Evolutionary conservation across 257 asterid genomes (phyloP), one percentile per base, ranked within the genome.

Genomic region (Forsythia viridissima): DNA sequence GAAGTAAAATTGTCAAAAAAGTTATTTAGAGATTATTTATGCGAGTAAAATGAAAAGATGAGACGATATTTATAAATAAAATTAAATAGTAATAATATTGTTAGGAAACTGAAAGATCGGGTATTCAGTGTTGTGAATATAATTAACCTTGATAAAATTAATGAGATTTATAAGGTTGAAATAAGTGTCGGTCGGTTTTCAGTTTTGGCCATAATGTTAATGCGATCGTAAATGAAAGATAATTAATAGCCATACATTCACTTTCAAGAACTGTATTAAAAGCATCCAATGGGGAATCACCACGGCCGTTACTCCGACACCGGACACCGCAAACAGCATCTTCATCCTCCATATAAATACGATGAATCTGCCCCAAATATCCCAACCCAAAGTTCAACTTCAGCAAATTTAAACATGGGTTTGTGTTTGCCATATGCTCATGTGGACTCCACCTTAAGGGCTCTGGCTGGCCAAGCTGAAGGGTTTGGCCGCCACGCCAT

Each of bases 401-500:
- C 77, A 13, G 61, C 66, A 2, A 42, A 12, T 24, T 16, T 24
- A 8, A 20, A 78, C 38, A 82, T 86, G 91, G 89, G 79, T 0
- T 80, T 82, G 61, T 57, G 46, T 88, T 68, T 84, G 69, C 91
- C 90, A 36, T 88, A 88, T 74, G 34, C 21, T 41, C 73, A 80
- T 12, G 85, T 86, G 10, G 88, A 88, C 41, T 73, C 88, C 20
- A 73, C n/a, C 55, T 71, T 88, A 78, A 34, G 90, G 55, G 86
- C 77, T 73, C 77, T 88, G 6, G 87, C 90, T 74, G 83, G 83
- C 36, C 80, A 84, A 72, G 90, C 91, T 57, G 88, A 88, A 57
- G 91, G 91, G 15, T 88, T 82, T 63, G 91, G 91, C 55, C 82
- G 84, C 66, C 63, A 55, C 15, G 79, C 91, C 65, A 39, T 86